These are phyloP conservation scores for Acacia confusa DNA, from an alignment of 306 rosid genomes.

Conservation along the genomic window DNA sequence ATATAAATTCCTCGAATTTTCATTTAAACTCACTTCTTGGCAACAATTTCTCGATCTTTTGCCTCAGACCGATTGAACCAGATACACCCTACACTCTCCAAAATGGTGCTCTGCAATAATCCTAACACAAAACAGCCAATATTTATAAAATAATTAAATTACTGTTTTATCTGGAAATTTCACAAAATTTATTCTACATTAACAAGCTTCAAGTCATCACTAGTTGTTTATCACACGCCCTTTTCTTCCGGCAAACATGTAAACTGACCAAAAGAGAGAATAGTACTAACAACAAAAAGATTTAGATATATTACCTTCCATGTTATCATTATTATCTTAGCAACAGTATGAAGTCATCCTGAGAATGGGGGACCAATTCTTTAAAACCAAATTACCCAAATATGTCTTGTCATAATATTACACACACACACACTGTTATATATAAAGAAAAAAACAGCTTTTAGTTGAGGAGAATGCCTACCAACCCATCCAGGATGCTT, in stretches of 20 bases:
- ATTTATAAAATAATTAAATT: not conserved
- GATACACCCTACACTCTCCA: slow-evolving; percentile 90
- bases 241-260: not conserved
- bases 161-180: not conserved
- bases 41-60: slow-evolving; percentile 79
- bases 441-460: not conserved
- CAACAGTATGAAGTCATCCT: not conserved
- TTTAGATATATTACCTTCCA: not conserved
- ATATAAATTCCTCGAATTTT: slow-evolving; percentile 13
- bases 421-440: not conserved
- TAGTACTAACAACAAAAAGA: not conserved
- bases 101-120: slow-evolving; percentile 79
- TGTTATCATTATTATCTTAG: slow-evolving; percentile 9
- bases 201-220: not conserved
- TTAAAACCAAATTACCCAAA: not conserved
- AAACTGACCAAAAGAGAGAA: not conserved
- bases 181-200: not conserved
- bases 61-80: slow-evolving; percentile 80
- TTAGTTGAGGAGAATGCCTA: slow-evolving; percentile 37
- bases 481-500: slow-evolving; percentile 97
- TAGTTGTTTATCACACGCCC: not conserved
- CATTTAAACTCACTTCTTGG: slow-evolving; percentile 64
- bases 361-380: not conserved
- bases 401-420: not conserved
- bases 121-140: slow-evolving; percentile 45